Evolutionary conservation across 2,329 filamentous ascomycete genomes (phyloP).

Genomic region (Aureobasidium melanogenum): DNA sequence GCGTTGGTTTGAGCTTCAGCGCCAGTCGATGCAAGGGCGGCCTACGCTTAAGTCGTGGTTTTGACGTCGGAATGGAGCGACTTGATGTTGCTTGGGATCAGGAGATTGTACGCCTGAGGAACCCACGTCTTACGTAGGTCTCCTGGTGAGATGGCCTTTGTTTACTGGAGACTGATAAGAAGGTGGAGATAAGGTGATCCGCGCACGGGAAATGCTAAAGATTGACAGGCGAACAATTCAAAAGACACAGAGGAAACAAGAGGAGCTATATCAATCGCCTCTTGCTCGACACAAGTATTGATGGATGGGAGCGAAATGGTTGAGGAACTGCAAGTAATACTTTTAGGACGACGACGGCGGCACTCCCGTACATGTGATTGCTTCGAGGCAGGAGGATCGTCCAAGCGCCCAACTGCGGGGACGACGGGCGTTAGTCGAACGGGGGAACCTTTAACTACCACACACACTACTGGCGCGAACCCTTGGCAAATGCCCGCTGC

Average conservation of each 20-base stretch:
- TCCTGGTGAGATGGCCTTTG: neutral
- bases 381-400: constrained; percentile 1
- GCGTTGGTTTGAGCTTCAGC: neutral
- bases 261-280: neutral
- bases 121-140: neutral
- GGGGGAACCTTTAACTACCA: neutral
- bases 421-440: neutral
- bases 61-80: neutral
- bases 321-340: constrained; percentile 8
- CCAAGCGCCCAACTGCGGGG: constrained; percentile 3
- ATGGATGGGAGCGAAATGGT: constrained; percentile 1
- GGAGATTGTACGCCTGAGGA: neutral
- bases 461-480: constrained; percentile 3
- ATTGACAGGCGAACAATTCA: neutral
- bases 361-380: constrained; percentile 6
- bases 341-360: constrained; percentile 1
- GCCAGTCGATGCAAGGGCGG: neutral
- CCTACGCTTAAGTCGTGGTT: neutral
- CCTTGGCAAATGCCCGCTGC: neutral
- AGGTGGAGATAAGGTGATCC: constrained; percentile 5
- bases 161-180: constrained; percentile 8
- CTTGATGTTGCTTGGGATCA: neutral
- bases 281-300: neutral
- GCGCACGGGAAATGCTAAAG: neutral
- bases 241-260: neutral